Evolutionary conservation across 495 filamentous ascomycete species (phyloP), one percentile per base, ranked within the genome.

Genomic region (Penicillium desertorum): DNA sequence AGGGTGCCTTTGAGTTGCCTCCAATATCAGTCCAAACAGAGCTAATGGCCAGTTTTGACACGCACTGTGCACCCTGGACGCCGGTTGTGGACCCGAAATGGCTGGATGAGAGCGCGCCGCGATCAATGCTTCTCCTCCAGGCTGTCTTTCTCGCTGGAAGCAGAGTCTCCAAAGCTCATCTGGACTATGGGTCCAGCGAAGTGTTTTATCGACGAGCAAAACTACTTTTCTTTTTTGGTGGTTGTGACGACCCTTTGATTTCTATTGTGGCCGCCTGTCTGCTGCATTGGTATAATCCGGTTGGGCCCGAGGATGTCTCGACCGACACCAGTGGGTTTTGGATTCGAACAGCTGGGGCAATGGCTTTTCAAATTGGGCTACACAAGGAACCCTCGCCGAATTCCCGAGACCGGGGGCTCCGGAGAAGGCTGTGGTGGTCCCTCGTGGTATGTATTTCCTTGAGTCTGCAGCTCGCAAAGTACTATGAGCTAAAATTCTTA

Each of bases 251-350:
- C 12, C 60, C 66, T 19, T 56, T 69, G 27, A 62, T 69, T 12
- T 69, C 66, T 14, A 69, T 69, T 27, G 66, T 69, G 22, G 66
- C 66, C 17, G 66, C 66, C 41, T 69, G 66, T 41, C 58, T 69
- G 1, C 25, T 69, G 45, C 66, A 69, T 52, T 69, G 66, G 66
- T 69, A 69, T 25, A 69, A 69, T 44, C 66, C 66, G 1, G 64
- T 67, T 37, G 66, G 66, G 16, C 66, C 66, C 1, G 66, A 69
- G 16, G 62, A 67, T 60, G 66, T 69, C 10, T 69, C 66, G 1
- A 69, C 66, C 3, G 66, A 69, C 22, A 69, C 66, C 1, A 69
- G 66, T 57, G 66, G 66, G 1, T 69, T 69, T 29, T 69, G 66
- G 66, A 69, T 69, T 47, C 56, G 66, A 12, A 67, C 64, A 0